Evolutionary conservation across 805 yeast genomes (phyloP).

Genomic region (Vanderwaltozyma polyspora): DNA sequence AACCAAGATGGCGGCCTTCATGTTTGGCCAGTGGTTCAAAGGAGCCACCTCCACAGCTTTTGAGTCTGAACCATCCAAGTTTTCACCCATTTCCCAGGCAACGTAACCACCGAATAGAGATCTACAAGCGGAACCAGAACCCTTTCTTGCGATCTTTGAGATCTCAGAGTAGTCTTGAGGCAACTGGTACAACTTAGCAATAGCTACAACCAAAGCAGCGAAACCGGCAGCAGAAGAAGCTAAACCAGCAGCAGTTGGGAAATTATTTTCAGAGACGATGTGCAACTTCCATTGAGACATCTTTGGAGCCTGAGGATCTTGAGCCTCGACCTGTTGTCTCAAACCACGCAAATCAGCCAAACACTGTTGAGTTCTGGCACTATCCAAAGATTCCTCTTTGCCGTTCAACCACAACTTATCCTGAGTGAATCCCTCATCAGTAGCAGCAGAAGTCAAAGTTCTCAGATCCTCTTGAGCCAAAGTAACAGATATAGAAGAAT

Average conservation of each 20-base stretch:
- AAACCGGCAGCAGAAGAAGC: conserved; percentile 98
- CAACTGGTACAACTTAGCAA: conserved; percentile 71
- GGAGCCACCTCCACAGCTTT: conserved; percentile 90
- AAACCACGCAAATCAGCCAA: conserved; percentile 59
- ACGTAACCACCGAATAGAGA: conserved; percentile 95
- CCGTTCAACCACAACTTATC: conserved; percentile 85
- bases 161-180: conserved; percentile 80
- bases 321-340: conserved; percentile 49
- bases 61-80: conserved; percentile 76
- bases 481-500: conserved; percentile 91
- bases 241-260: conserved; percentile 98
- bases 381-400: conserved; percentile 56
- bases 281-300: conserved; percentile 57
- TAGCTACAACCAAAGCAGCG: conserved; percentile 88
- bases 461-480: conserved; percentile 82
- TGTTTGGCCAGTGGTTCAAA: conserved; percentile 75
- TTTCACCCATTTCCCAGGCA: conserved; percentile 95
- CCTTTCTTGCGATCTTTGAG: conserved; percentile 91
- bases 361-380: conserved; percentile 59
- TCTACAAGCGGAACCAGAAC: conserved; percentile 97
- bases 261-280: conserved; percentile 87
- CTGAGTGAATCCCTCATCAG: conserved; percentile 40
- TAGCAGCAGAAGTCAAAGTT: conserved; percentile 82
- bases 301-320: conserved; percentile 43
- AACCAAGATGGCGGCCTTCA: conserved; percentile 86